Evolutionary conservation across 352 stramenopile species (phyloP), one percentile per base, ranked within the genome.

Genomic region (Phytopythium montanum): DNA sequence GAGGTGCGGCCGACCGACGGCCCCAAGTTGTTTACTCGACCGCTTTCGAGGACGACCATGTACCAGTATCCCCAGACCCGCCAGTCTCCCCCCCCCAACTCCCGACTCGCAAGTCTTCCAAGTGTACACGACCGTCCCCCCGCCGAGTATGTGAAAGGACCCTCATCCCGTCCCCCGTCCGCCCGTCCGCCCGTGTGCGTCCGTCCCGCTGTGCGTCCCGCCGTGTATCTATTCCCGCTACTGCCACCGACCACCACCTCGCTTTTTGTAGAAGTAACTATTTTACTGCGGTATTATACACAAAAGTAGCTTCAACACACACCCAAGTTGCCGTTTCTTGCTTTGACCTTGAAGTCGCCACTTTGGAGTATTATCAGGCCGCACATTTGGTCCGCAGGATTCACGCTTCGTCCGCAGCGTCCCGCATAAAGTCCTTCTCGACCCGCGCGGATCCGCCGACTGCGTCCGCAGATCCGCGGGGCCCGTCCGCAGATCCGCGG

Each of bases 191-290:
- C 13, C 33, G 31, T 45, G n/a, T 28, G 13, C 31, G 31, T 34
- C 29, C 26, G 31, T 28, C 34, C 51, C 9, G 21, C 46, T 7
- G 25, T 21, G 26, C 19, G 46, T 25, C 61, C 14, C 23, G 41
- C 61, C 59, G 67, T 71, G 59, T 71, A 70, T 68, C 62, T 70
- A 67, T 55, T 48, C 41, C n/a, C 41, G 41, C 41, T 14, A 48
- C 41, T 28, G 0, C 41, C n/a, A n/a, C n/a, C n/a, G n/a, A n/a
- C n/a, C n/a, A 7, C 41, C 42, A 57, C 64, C 34, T 16, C 45
- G 52, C 63, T 72, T 77, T 68, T 79, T 82, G 73, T 82, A 82
- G 68, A 77, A 79, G 64, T 70, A 67, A 59, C 58, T 76, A 76
- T 61, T 25, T 58, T 76, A 76, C 62, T 26, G 66, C 45, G 34